Base-by-base conservation (phyloP, 1,284 basidiomycete genomes). In the Ustilago trichophora region DNA sequence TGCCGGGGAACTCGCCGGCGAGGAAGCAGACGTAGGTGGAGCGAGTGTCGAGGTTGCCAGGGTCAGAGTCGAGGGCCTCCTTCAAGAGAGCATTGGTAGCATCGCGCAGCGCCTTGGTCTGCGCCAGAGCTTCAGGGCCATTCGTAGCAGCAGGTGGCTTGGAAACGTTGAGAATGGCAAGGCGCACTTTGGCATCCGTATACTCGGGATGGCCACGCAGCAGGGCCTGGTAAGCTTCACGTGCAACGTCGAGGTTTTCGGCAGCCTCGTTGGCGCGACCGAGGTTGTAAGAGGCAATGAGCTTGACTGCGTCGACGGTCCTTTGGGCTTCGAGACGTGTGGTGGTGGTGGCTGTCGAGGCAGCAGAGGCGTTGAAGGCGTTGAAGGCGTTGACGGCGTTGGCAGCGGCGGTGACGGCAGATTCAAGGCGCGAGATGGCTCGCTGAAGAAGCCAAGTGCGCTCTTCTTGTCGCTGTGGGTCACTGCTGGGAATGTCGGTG, bases 141-240 rank as follows among this genome's bases (percentile, higher is more conserved):
- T 25, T 26, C 19, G 46, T 32, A 25, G 37, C 36, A 13, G 47
- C 46, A 0, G 58, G 57, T 18, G 57, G 48, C 10, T 67, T 51
- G 18, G 68, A 68, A 9, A 67, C 62, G 43, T 77, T 60, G 41
- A 80, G 65, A 40, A 76, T 59, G 0, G 79, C 79, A 22, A 76
- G 62, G n/a, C 79, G 77, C 15, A 78, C 75, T 19, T 76, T 77
- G 40, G 78, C 79, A 41, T 80, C 77, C 12, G 74, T 73, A 40
- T 79, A 81, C 57, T 80, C 79, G n/a, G 79, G 75, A 41, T 81
- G 79, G 22, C 50, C 72, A 16, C 54, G 45, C 19, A 81, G 49
- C 38, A 81, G 58, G 18, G 71, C 72, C 8, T 70, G 53, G 58
- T 78, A 81, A 2, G 77, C 77, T 36, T 73, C 54, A 13, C 67